phyloP scores from a whole-genome alignment of 169 alveolate species.

The Eimeria sp. region DNA sequence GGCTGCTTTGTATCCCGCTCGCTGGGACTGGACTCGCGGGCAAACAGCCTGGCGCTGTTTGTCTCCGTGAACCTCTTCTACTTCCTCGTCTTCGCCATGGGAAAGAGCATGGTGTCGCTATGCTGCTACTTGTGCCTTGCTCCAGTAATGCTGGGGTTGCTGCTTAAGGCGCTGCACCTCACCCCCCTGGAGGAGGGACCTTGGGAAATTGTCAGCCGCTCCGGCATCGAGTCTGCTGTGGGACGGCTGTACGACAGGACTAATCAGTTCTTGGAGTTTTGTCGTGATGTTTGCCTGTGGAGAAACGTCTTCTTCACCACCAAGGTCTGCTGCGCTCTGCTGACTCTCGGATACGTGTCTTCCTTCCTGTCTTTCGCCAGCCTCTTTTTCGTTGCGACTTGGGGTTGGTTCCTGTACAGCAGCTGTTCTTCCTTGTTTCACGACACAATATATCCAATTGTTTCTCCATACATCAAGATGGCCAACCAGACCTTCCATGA shows the following conservation, averaged over 20 bases:
- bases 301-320: slow-evolving; percentile 45
- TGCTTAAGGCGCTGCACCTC: slow-evolving; percentile 63
- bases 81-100: slow-evolving; percentile 76
- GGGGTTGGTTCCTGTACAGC: slow-evolving; percentile 64
- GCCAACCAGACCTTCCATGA: slow-evolving; percentile 50
- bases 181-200: slow-evolving; percentile 75
- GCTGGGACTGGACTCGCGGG: slow-evolving; percentile 54
- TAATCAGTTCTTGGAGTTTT: slow-evolving; percentile 59
- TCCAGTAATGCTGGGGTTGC: slow-evolving; percentile 65
- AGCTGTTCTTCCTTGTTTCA: slow-evolving; percentile 39
- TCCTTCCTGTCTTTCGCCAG: slow-evolving; percentile 74
- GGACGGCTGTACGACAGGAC: slow-evolving; percentile 48
- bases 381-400: slow-evolving; percentile 61
- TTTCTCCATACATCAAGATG: slow-evolving; percentile 73
- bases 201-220: slow-evolving; percentile 68
- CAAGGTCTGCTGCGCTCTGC: slow-evolving; percentile 74
- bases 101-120: slow-evolving; percentile 71
- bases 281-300: slow-evolving; percentile 74
- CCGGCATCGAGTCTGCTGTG: slow-evolving; percentile 6
- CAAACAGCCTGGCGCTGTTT: slow-evolving; percentile 68
- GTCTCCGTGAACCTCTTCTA: slow-evolving; percentile 63
- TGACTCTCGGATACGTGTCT: slow-evolving; percentile 64
- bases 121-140: slow-evolving; percentile 68
- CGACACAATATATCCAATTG: slow-evolving; percentile 29
- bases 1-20: slow-evolving; percentile 51